Evolutionary conservation across 768 basidiomycete species (phyloP).

Genomic region (Russula foetens): DNA sequence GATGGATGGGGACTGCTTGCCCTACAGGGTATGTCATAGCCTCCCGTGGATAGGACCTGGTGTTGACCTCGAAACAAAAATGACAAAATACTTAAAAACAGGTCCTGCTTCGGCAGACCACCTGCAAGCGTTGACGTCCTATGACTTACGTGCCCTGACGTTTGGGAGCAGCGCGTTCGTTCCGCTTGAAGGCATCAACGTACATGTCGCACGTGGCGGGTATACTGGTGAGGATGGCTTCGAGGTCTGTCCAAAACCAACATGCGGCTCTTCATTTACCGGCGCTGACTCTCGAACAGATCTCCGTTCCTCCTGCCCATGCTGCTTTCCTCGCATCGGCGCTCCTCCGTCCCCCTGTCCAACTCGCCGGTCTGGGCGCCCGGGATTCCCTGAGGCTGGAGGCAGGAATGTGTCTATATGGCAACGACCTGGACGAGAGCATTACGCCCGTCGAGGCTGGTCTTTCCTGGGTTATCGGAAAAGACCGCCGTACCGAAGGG

Average conservation of each 20-base stretch:
- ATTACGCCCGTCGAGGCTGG: conserved; percentile 88
- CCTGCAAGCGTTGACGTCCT: conserved; percentile 68
- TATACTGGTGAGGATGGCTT: conserved; percentile 99
- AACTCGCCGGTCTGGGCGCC: conserved; percentile 85
- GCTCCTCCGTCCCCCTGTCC: conserved; percentile 58
- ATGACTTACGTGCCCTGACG: conserved; percentile 62
- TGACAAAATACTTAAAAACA: conserved; percentile 22
- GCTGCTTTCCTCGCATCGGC: conserved; percentile 61
- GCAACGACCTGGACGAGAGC: conserved; percentile 84
- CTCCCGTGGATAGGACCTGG: background rate
- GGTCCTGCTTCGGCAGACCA: conserved; percentile 79
- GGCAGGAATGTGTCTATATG: conserved; percentile 96
- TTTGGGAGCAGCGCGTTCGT: conserved; percentile 84
- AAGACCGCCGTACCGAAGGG: conserved; percentile 63
- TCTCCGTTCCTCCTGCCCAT: conserved; percentile 78
- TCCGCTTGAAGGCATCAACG: conserved; percentile 65
- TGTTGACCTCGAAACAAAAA: background rate
- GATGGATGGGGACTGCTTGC: conserved; percentile 86
- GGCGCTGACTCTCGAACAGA: conserved; percentile 35
- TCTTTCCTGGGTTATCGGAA: conserved; percentile 88
- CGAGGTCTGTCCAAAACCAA: conserved; percentile 50
- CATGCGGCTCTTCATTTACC: background rate
- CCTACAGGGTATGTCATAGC: conserved; percentile 59
- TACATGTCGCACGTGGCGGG: conserved; percentile 88
- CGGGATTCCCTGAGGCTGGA: conserved; percentile 92